Evolutionary conservation across 257 asterid species (phyloP).

Genomic region (Scutellaria barbata): DNA sequence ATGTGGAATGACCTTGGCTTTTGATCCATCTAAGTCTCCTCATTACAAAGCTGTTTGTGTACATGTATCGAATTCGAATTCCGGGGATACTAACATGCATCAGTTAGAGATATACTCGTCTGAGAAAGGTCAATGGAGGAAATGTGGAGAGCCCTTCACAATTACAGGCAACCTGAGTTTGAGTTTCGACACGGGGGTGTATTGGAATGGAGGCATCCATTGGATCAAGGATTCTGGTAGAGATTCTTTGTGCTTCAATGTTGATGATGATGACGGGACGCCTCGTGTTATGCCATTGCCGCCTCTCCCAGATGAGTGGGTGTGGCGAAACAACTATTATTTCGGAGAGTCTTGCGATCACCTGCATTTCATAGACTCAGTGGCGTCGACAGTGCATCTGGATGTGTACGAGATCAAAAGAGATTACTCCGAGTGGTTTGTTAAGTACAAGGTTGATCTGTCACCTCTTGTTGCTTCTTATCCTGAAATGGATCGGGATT

Average conservation of each 20-base stretch:
- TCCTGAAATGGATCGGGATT: constrained; percentile 24
- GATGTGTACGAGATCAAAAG: constrained; percentile 44
- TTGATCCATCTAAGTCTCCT: too few species aligned
- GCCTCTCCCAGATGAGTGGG: not conserved
- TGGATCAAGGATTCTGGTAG: constrained; percentile 22
- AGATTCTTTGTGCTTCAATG: constrained; percentile 24
- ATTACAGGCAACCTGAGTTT: not conserved
- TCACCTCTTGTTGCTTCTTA: constrained; percentile 28
- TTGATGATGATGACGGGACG: constrained; percentile 16
- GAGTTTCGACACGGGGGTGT: constrained; percentile 34
- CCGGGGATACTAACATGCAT: too few species aligned
- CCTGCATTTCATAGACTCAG: constrained; percentile 35
- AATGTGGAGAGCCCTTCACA: constrained; percentile 7
- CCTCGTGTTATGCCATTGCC: constrained; percentile 24
- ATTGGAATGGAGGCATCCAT: constrained; percentile 41
- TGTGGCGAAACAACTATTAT: constrained; percentile 19
- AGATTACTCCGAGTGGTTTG: constrained; percentile 50
- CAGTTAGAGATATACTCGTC: too few species aligned
- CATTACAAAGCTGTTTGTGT: too few species aligned
- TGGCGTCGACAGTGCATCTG: not conserved
- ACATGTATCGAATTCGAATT: too few species aligned
- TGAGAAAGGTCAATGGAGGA: too few species aligned
- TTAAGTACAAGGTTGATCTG: constrained; percentile 45
- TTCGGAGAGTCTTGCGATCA: constrained; percentile 47
- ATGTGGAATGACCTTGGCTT: too few species aligned